Conservation (phyloP, 2,329 filamentous ascomycete genomes). For the Septoria linicola region DNA sequence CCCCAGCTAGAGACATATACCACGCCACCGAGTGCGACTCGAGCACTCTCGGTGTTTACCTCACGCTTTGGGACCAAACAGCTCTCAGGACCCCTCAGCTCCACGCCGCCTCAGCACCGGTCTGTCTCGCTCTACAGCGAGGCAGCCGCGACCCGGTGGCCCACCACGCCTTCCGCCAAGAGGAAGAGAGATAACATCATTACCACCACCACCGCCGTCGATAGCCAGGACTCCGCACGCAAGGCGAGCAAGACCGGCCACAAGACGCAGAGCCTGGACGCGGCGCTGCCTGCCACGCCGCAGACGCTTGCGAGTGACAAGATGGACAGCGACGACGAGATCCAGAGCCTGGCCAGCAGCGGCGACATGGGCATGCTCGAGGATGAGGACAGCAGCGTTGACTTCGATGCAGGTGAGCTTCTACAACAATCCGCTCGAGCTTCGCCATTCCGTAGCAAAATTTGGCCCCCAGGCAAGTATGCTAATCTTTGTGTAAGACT, state of each 20-base stretch:
- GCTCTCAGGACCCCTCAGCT: constrained; percentile 1
- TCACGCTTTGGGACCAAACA: no score
- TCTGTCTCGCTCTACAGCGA: constrained; percentile 23
- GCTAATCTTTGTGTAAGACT: constrained; percentile 40
- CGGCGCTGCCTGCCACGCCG: constrained; percentile 51
- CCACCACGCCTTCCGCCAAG: constrained; percentile 18
- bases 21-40: no score
- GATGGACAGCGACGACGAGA: constrained; percentile 97
- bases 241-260: constrained; percentile 39
- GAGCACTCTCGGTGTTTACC: no score
- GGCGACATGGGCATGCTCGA: constrained; percentile 59
- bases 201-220: constrained; percentile 23
- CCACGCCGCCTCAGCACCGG: background rate
- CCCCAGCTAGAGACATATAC: no score
- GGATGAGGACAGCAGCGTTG: constrained; percentile 66
- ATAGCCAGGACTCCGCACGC: constrained; percentile 29
- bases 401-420: constrained; percentile 43
- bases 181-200: constrained; percentile 36
- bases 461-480: background rate
- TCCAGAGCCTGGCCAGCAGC: constrained; percentile 78
- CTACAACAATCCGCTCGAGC: no score
- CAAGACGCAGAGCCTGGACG: constrained; percentile 39
- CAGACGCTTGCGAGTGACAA: constrained; percentile 45
- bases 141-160: constrained; percentile 25
- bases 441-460: no score